Evolutionary conservation across 2,329 filamentous ascomycete species (phyloP), one percentile per base, ranked within the genome.

Genomic region (Alternaria postmessia): DNA sequence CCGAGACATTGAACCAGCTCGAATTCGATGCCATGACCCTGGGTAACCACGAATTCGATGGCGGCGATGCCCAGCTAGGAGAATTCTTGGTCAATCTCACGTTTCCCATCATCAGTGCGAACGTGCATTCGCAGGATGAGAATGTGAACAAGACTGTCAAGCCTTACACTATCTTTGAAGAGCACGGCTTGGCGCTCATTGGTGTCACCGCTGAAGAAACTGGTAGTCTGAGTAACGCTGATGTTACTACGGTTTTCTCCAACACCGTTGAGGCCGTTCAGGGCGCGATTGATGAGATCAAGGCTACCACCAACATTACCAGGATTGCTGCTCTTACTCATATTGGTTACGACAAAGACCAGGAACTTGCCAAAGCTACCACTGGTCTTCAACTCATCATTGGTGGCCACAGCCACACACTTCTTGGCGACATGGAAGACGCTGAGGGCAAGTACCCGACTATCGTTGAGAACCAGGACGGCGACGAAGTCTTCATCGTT

Each of bases 341-440:
- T 71, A 88, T 90, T 55, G 88, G 88, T 20, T 90, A 89, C 71
- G 85, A 88, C 0, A 82, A 87, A 51, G 88, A 90, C 73, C 82
- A 87, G 72, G 81, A 84, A 55, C 83, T 91, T 11, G 88, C 88
- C 2, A 77, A 83, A 64, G 79, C 85, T 61, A 89, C 87, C 0
- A 84, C 83, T 12, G 88, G 88, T 9, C 81, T 91, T n/a, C 84
- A 88, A n/a, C 82, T 90, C 44, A 90, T 90, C 76, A 88, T 90
- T 76, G 87, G 87, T 24, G 87, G 86, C 24, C 87, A 89, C 77
- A 84, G 81, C 58, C 71, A 77, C 76, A 89, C 86, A 1, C 85
- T 85, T 0, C 81, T 91, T 1, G 88, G 88, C 52, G 80, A 86
- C 68, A 85, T 88, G 79, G 74, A 81, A n/a, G 82, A 81, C 24